Conservation (phyloP, 2,329 filamentous ascomycete species). For the Helicocarpus griseus region DNA sequence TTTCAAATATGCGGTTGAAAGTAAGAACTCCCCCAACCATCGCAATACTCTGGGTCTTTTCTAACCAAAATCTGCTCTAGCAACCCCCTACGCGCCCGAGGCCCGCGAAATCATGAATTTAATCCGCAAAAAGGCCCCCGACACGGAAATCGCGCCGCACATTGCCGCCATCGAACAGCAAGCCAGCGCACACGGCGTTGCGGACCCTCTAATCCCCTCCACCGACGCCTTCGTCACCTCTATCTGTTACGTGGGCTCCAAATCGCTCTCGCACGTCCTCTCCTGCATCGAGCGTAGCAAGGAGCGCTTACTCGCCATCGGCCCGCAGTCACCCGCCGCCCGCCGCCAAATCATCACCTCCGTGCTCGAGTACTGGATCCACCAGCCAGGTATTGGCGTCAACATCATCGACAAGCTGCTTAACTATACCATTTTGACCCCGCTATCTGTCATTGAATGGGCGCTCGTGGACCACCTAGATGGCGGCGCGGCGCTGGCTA, state of each 20-base stretch:
- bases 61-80: conserved; percentile 36
- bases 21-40: conserved; percentile 39
- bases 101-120: conserved; percentile 73
- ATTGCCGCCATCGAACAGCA: conserved; percentile 74
- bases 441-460: conserved; percentile 81
- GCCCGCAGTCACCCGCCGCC: conserved; percentile 62
- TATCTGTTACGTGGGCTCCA: conserved; percentile 87
- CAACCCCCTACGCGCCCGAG: conserved; percentile 70
- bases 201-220: conserved; percentile 70
- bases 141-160: conserved; percentile 75
- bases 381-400: conserved; percentile 84
- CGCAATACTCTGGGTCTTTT: conserved; percentile 3
- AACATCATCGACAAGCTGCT: conserved; percentile 93
- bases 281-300: conserved; percentile 94
- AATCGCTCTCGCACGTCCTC: conserved; percentile 90
- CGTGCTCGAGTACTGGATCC: conserved; percentile 86
- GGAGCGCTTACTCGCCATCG: conserved; percentile 72
- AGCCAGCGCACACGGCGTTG: conserved; percentile 57
- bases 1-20: conserved; percentile 75
- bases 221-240: conserved; percentile 91
- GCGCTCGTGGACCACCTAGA: conserved; percentile 59
- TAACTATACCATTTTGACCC: conserved; percentile 91
- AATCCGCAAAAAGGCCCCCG: conserved; percentile 71
- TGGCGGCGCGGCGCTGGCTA: conserved; percentile 58
- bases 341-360: conserved; percentile 81